A percentile compares a stretch with the other conserved stretches of the same genome.
These are phyloP conservation scores for Lolium perenne DNA, from an alignment of 176 grass and related monocot genomes.

Conservation along the genomic window DNA sequence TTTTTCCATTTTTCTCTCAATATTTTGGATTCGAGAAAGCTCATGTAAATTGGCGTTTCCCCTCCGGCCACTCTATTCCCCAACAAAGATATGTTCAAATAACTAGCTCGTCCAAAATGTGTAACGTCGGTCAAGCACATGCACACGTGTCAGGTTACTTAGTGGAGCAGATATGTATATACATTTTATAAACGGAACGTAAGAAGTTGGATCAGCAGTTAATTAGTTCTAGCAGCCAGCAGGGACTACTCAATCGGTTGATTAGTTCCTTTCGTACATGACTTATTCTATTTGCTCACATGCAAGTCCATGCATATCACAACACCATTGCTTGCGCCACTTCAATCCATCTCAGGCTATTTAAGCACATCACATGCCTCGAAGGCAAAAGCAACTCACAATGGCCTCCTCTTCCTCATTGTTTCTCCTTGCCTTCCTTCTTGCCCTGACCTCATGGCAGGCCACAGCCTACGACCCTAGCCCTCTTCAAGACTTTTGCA, in stretches of 20 bases:
- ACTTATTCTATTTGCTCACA: conserved; percentile 4
- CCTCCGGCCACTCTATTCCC: too few relatives aligned
- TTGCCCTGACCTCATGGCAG: too few relatives aligned
- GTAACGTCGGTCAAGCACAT: neutral
- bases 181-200: neutral
- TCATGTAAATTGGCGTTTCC: neutral
- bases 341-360: conserved; percentile 1
- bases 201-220: neutral
- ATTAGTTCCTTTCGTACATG: too few relatives aligned
- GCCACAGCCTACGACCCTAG: neutral
- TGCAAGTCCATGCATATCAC: conserved; percentile 6
- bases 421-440: too few relatives aligned
- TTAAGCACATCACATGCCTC: neutral
- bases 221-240: conserved; percentile 9
- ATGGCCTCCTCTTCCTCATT: too few relatives aligned
- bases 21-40: neutral
- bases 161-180: neutral
- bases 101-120: neutral
- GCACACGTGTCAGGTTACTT: neutral
- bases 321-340: neutral
- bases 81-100: too few relatives aligned
- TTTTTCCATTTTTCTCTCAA: too few relatives aligned
- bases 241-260: neutral
- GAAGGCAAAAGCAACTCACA: too few relatives aligned
- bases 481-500: conserved; percentile 14